Conservation (phyloP, 2,329 filamentous ascomycete species). For the Colletotrichum sp. region DNA sequence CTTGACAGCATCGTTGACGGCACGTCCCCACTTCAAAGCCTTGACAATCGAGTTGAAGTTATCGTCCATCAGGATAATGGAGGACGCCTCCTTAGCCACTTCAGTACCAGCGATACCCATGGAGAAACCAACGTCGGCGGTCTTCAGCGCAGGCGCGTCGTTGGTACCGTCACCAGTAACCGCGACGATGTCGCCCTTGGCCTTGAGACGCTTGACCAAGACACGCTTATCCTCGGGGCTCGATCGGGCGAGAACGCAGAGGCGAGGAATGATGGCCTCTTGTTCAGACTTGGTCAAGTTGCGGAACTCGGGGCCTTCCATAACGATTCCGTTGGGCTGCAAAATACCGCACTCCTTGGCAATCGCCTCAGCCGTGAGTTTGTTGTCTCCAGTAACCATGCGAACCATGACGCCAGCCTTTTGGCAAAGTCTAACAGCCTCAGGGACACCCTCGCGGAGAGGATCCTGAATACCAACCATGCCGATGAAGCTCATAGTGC, state of each 20-base stretch:
- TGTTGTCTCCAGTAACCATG: slow-evolving; percentile 88
- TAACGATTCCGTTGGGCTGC: slow-evolving; percentile 69
- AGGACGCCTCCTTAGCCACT: slow-evolving; percentile 84
- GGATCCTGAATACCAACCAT: slow-evolving; percentile 85
- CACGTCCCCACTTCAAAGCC: slow-evolving; percentile 80
- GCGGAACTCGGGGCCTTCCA: slow-evolving; percentile 81
- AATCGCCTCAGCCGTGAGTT: slow-evolving; percentile 79
- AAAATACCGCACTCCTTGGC: slow-evolving; percentile 80
- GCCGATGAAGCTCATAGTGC: slow-evolving; percentile 70
- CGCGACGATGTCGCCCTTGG: slow-evolving; percentile 77
- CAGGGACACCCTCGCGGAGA: slow-evolving; percentile 73
- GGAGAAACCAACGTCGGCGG: slow-evolving; percentile 82
- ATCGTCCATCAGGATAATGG: slow-evolving; percentile 87
- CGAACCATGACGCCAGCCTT: slow-evolving; percentile 79
- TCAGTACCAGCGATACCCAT: slow-evolving; percentile 87
- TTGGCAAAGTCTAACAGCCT: slow-evolving; percentile 76
- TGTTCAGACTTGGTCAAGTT: slow-evolving; percentile 71
- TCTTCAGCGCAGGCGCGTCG: slow-evolving; percentile 80
- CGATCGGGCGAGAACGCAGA: slow-evolving; percentile 76
- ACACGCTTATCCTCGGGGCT: slow-evolving; percentile 80
- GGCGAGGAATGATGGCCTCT: slow-evolving; percentile 68
- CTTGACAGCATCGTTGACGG: slow-evolving; percentile 79
- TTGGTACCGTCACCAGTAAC: slow-evolving; percentile 87
- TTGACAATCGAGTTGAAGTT: slow-evolving; percentile 89
- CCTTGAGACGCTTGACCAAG: slow-evolving; percentile 73